These are phyloP conservation scores for Scheffersomyces coipomensis DNA, from an alignment of 805 yeast species.

Conservation along the genomic window DNA sequence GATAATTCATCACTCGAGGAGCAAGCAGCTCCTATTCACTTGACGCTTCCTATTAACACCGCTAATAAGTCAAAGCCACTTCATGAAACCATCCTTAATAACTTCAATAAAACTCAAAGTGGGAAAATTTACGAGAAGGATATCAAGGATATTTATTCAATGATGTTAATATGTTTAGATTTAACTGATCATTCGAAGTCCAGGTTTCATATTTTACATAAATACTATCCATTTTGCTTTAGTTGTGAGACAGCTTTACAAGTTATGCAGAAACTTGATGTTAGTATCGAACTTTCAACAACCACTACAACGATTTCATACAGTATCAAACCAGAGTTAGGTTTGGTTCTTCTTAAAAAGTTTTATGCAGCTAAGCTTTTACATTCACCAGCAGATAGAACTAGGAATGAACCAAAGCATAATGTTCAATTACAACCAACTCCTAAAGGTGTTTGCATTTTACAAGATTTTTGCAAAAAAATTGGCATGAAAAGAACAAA, in stretches of 20 bases:
- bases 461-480: conserved; percentile 58
- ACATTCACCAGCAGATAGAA: conserved; percentile 76
- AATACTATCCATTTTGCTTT: conserved; percentile 53
- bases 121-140: conserved; percentile 58
- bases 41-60: neutral
- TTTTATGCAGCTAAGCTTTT: conserved; percentile 63
- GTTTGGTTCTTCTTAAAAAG: conserved; percentile 41
- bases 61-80: neutral
- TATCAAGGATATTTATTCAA: conserved; percentile 57
- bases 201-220: conserved; percentile 24
- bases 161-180: conserved; percentile 41
- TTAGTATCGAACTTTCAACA: conserved; percentile 46
- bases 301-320: conserved; percentile 58
- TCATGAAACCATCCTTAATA: conserved; percentile 39
- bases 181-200: conserved; percentile 14
- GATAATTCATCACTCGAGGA: neutral
- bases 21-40: neutral
- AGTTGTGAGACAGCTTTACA: conserved; percentile 48
- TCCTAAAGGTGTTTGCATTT: conserved; percentile 80
- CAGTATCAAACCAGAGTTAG: conserved; percentile 50
- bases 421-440: conserved; percentile 71
- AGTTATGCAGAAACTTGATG: conserved; percentile 47
- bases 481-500: conserved; percentile 46
- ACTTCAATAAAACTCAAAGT: conserved; percentile 48
- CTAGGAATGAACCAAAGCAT: conserved; percentile 47